Base-by-base conservation (phyloP, 371 early-diverging fungal species). In the Mucor indicus region DNA sequence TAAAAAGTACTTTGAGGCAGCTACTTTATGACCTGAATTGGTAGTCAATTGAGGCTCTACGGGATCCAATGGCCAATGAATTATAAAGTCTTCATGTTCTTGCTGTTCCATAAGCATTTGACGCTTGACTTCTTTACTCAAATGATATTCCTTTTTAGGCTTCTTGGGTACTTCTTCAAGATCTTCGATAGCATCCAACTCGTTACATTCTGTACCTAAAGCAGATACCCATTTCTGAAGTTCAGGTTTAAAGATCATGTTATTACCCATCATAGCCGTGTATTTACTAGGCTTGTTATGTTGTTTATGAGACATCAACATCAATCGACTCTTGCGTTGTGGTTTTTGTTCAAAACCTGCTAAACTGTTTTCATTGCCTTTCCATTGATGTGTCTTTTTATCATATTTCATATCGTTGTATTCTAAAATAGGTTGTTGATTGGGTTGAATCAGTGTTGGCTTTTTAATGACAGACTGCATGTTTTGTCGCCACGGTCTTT, bases 361-460 rank as follows among this genome's bases (percentile, higher is more conserved):
- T 9, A 58, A 20, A 9, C 44, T 52, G 2, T 33, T 37, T 29
- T 73, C 69, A 27, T 73, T 73, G 1, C 73, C 73, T 48, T 61
- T 53, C 73, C 73, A 73, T 17, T 22, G 32, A 11, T 50, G 44
- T 4, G 19, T 35, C 0, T 12, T 32, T 16, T 47, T 39, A 32
- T 73, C 67, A 43, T 55, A 73, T 25, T 22, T 50, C 73, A 73
- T 73, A 7, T 52, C 51, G 30, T 68, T 60, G 32, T 52, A 53
- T 9, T 62, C 67, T 65, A 57, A 30, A 15, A 15, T 19, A 23
- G n/a, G 6, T 27, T 56, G 53, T 20, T 65, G 53, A 19, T 45
- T 40, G 9, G 59, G 62, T 23, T 48, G 44, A 27, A 71, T 67
- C 9, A 67, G 25, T 15, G 50, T 25, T 57, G 35, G 20, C 25